Conservation (phyloP, 208 protist genomes). For the Leishmania mexicana region DNA sequence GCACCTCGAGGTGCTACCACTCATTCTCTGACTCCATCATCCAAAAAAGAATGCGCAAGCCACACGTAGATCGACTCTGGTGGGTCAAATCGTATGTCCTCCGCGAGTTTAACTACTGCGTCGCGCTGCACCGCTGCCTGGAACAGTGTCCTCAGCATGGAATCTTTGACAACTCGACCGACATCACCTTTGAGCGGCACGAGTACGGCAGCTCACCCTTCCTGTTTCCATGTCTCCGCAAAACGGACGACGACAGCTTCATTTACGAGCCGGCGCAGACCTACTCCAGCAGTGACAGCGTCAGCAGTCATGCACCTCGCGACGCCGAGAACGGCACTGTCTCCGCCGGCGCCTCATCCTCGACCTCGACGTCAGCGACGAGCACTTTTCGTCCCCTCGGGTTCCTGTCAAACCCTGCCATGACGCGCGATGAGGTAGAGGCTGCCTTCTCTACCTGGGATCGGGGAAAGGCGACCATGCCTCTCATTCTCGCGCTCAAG, state of each 20-base stretch:
- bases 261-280: slow-evolving; percentile 14
- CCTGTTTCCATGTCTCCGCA: slow-evolving; percentile 9
- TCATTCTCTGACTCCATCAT: slow-evolving; percentile 59
- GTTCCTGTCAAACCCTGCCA: neutral
- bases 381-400: slow-evolving; percentile 13
- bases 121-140: slow-evolving; percentile 46
- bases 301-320: neutral
- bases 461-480: slow-evolving; percentile 24
- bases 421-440: slow-evolving; percentile 42
- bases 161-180: slow-evolving; percentile 22
- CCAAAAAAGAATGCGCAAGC: slow-evolving; percentile 35
- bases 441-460: slow-evolving; percentile 30
- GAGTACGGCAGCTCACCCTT: neutral
- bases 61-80: slow-evolving; percentile 48
- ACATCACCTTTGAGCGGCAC: slow-evolving; percentile 13
- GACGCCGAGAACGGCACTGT: neutral
- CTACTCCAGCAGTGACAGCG: neutral
- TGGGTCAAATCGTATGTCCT: slow-evolving; percentile 57
- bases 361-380: neutral
- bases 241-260: slow-evolving; percentile 23
- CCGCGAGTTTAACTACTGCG: slow-evolving; percentile 81
- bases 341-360: neutral
- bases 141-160: slow-evolving; percentile 26
- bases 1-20: slow-evolving; percentile 70
- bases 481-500: slow-evolving; percentile 56